Evolutionary conservation across 1,284 basidiomycete genomes (phyloP).

Genomic region (Sanghuangporus sanghuang): DNA sequence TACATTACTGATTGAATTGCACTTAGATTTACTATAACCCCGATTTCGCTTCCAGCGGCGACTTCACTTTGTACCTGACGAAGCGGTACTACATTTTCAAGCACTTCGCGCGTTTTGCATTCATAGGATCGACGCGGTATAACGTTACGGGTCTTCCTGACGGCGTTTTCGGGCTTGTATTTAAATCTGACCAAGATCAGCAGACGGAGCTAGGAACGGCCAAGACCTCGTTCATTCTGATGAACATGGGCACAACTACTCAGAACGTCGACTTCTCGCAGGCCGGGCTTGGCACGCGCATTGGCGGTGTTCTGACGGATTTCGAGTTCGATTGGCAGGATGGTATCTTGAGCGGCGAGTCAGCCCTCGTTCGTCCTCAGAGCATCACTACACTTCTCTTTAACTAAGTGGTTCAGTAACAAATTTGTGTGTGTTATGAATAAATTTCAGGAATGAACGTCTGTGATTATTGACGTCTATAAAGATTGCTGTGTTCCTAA

Average conservation of each 20-base stretch:
- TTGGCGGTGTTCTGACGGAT: constrained; percentile 1
- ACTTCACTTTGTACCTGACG: constrained; percentile 19
- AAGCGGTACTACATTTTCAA: constrained; percentile 23
- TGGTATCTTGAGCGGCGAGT: not conserved
- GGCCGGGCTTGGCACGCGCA: constrained; percentile 1
- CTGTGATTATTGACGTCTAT: not conserved
- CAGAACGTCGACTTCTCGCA: constrained; percentile 4
- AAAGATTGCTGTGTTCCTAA: not conserved
- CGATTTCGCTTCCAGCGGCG: constrained; percentile 18
- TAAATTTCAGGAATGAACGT: not conserved
- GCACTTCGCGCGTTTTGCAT: constrained; percentile 21
- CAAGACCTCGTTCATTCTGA: constrained; percentile 12
- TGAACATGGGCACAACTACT: constrained; percentile 12
- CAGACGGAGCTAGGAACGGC: constrained; percentile 4
- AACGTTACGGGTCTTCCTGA: constrained; percentile 17
- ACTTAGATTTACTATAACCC: constrained; percentile 23
- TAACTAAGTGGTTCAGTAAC: not conserved
- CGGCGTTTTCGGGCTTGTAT: constrained; percentile 19
- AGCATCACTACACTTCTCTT: constrained; percentile 14
- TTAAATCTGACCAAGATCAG: constrained; percentile 9
- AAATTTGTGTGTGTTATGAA: not conserved
- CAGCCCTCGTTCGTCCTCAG: not conserved
- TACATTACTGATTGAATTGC: not conserved
- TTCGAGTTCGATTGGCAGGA: constrained; percentile 4
- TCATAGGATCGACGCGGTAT: constrained; percentile 17